Conservation (phyloP, 257 asterid species). For the Solanum tarijense region DNA sequence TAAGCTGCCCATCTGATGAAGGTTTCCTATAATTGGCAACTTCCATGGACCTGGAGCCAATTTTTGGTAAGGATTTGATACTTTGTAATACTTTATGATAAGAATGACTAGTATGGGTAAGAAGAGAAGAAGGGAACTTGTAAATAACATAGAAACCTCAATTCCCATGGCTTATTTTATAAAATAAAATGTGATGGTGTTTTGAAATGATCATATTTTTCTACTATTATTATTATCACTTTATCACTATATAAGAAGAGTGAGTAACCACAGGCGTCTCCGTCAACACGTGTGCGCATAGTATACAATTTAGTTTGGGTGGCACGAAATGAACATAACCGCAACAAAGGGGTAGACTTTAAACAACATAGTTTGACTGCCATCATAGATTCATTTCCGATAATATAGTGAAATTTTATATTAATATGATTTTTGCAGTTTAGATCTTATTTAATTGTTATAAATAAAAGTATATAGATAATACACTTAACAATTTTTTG, state of each 20-base stretch:
- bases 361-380: not conserved
- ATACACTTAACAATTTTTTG: no score
- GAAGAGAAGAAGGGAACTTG: not conserved
- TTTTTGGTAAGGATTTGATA: not conserved
- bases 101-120: not conserved
- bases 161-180: not conserved
- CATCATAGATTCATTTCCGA: not conserved
- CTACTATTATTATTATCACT: not conserved
- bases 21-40: conserved; percentile 32
- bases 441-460: no score
- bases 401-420: not conserved
- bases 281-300: not conserved
- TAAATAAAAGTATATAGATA: no score
- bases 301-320: not conserved
- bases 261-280: not conserved
- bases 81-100: not conserved
- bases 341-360: not conserved
- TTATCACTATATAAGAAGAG: no score
- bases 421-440: no score
- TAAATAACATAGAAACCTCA: not conserved
- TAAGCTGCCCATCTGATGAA: conserved; percentile 15
- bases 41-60: conserved; percentile 27
- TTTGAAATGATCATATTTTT: not conserved
- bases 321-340: not conserved
- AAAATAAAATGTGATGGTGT: not conserved